Evolutionary conservation across 257 asterid genomes (phyloP).

Genomic region (Cynanchum wilfordii): DNA sequence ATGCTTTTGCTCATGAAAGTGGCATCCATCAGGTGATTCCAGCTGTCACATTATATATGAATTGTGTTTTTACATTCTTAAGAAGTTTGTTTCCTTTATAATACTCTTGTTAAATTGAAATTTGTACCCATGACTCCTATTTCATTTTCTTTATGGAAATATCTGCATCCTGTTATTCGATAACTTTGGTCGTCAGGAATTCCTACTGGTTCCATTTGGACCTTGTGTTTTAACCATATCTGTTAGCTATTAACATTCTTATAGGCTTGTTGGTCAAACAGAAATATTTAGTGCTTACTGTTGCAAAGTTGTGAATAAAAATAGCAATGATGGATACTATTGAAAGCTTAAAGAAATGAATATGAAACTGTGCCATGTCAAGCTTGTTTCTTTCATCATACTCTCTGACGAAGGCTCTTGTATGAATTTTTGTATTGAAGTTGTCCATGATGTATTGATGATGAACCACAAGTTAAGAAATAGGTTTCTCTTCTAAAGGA

Average conservation of each 20-base stretch:
- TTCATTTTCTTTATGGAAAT: not conserved
- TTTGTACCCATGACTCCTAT: not conserved
- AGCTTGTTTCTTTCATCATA: not conserved
- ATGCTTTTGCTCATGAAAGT: conserved; percentile 99
- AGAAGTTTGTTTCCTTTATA: not conserved
- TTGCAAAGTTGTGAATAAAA: not conserved
- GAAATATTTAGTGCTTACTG: too few species aligned
- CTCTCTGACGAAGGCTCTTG: not conserved
- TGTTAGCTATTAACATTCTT: not conserved
- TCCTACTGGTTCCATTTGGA: not conserved
- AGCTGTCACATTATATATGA: not conserved
- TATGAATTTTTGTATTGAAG: not conserved
- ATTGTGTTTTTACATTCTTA: not conserved
- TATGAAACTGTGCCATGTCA: not conserved
- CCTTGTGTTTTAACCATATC: not conserved
- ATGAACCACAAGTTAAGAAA: not conserved
- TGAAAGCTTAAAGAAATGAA: not conserved
- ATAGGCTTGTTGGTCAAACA: not conserved
- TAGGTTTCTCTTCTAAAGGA: not conserved
- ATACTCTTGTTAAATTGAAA: not conserved
- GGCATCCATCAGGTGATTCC: conserved; percentile 89
- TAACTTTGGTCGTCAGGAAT: not conserved
- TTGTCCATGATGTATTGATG: not conserved
- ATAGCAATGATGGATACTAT: not conserved
- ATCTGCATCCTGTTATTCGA: not conserved